Evolutionary conservation across 78 protist species (phyloP), one percentile per base, ranked within the genome.

Genomic region (Pigoraptor vietnamica): DNA sequence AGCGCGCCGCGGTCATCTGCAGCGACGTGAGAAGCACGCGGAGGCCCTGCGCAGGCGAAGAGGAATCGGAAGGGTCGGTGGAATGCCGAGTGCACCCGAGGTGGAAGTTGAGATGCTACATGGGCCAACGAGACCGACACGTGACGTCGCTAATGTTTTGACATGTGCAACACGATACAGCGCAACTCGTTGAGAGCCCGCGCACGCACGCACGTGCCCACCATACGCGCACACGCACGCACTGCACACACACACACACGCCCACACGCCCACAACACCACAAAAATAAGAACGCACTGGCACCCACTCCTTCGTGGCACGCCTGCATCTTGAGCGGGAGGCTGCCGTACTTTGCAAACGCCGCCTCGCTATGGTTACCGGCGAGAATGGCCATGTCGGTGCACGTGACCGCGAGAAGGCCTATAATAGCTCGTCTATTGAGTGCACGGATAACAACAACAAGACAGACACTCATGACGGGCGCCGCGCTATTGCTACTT

Each of bases 381-480:
- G 96, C 91, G 23, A 99, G 96, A 19, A 98, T 98, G 0, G 98
- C 97, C 88, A 97, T 40, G 90, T 99, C 99, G 0, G 99, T 99
- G 92, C 98, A 96, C 0, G 99, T 99, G 32, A 98, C 98, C 35
- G 92, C 86, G n/a, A 99, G 91, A 37, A 98, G 93, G 33, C 99
- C 99, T 48, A n/a, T n/a, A n/a, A n/a, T n/a, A n/a, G n/a, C n/a
- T n/a, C n/a, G n/a, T n/a, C n/a, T n/a, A n/a, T 37, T 39, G 36
- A 37, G 40, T 37, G 88, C 6, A 14, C 1, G 0, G 35, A 23
- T 2, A 39, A 24, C 10, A 9, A 32, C 39, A 67, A 25, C 29
- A 84, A 39, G 79, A 90, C 23, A n/a, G n/a, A n/a, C n/a, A n/a
- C n/a, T n/a, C n/a, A n/a, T n/a, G n/a, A n/a, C n/a, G n/a, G n/a